These are phyloP conservation scores for Musa schizocarpa DNA, from an alignment of 176 grass and related monocot species.

Conservation along the genomic window DNA sequence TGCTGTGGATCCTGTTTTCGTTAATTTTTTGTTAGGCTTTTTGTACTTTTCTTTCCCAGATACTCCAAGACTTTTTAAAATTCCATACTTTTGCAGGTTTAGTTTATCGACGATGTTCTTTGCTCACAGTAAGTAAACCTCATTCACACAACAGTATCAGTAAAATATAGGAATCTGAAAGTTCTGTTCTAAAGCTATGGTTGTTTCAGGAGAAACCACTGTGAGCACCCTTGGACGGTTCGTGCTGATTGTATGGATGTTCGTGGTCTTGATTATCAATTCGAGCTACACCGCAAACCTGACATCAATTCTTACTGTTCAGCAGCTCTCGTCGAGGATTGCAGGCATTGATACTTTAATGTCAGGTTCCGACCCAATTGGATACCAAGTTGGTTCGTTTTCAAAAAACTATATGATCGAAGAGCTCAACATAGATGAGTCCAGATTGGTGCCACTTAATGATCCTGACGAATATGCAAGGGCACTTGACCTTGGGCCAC, in stretches of 20 bases:
- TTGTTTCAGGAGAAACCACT: conserved; percentile 9
- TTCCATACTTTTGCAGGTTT: conserved; percentile 5
- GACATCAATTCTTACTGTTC: conserved; percentile 18
- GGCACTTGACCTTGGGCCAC: conserved; percentile 10
- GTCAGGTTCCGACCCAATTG: conserved; percentile 2
- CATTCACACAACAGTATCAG: background rate
- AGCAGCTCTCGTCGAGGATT: conserved; percentile 5
- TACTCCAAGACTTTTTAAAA: background rate
- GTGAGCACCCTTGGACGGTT: conserved; percentile 14
- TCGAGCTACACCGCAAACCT: conserved; percentile 17
- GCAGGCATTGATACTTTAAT: conserved; percentile 13
- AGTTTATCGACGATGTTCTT: conserved; percentile 18
- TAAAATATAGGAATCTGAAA: background rate
- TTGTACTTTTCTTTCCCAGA: background rate
- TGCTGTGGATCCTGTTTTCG: too few species aligned
- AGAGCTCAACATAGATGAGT: conserved; percentile 4
- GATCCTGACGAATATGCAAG: conserved; percentile 8
- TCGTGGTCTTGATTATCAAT: conserved; percentile 18
- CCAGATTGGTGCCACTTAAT: background rate
- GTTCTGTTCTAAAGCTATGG: background rate
- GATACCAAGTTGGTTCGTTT: conserved; percentile 14
- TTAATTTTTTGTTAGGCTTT: too few species aligned
- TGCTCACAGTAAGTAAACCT: conserved; percentile 13
- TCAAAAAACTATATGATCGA: conserved; percentile 11
- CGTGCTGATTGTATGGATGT: conserved; percentile 18